These are phyloP conservation scores for Pseudoscleropodium purum DNA, from an alignment of 225 moss, liverwort and hornwort genomes.

Conservation along the genomic window DNA sequence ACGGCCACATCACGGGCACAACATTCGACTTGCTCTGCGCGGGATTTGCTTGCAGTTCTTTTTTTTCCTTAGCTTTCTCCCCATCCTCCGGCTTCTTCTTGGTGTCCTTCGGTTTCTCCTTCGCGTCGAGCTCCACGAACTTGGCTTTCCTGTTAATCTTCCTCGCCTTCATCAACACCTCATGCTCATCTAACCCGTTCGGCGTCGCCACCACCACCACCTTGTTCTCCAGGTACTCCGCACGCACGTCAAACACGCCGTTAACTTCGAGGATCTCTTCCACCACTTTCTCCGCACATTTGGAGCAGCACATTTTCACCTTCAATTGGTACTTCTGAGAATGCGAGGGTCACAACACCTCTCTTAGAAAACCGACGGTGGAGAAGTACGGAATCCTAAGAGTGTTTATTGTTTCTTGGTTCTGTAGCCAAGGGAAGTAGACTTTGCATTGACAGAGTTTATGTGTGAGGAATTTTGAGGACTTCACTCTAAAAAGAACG, in stretches of 20 bases:
- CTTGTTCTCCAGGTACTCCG: background rate
- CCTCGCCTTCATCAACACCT: conserved; percentile 16
- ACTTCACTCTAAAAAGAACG: background rate
- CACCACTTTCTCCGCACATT: conserved; percentile 18
- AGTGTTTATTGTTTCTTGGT: background rate
- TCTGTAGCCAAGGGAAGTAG: background rate
- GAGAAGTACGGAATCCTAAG: background rate
- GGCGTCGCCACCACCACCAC: conserved; percentile 17
- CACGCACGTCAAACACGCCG: conserved; percentile 20
- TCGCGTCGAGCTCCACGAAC: conserved; percentile 12
- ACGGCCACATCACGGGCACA: background rate
- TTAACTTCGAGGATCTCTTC: conserved; percentile 18
- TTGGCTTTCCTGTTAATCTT: conserved; percentile 8
- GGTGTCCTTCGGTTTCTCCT: conserved; percentile 2
- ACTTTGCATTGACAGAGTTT: background rate
- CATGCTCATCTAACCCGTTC: background rate
- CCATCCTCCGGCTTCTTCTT: background rate
- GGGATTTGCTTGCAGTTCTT: background rate
- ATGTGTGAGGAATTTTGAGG: background rate
- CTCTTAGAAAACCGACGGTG: background rate
- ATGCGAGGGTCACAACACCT: background rate
- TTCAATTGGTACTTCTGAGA: conserved; percentile 18
- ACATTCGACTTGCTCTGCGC: background rate
- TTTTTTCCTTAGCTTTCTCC: background rate
- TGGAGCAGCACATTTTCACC: conserved; percentile 26